Evolutionary conservation across 2,329 filamentous ascomycete genomes (phyloP).

Genomic region (Raffaelea ambrosiae): DNA sequence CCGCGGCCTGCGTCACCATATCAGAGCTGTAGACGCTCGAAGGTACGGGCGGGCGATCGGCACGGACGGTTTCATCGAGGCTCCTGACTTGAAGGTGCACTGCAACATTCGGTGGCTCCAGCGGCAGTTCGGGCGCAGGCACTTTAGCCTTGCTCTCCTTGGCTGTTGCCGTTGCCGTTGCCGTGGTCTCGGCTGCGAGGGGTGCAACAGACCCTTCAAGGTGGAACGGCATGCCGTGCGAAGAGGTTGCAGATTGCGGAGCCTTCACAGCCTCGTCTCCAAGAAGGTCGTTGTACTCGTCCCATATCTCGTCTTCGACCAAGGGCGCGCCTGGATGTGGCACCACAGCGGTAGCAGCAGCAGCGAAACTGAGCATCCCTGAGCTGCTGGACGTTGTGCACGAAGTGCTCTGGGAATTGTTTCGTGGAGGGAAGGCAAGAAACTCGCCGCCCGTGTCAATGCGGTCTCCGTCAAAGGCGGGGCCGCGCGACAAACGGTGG

Average conservation of each 20-base stretch:
- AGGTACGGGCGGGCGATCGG: conserved; percentile 21
- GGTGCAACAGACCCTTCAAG: conserved; percentile 27
- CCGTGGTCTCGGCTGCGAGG: not conserved
- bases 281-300: conserved; percentile 85
- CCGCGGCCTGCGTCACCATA: conserved; percentile 43
- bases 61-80: conserved; percentile 20
- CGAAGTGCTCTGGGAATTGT: conserved; percentile 57
- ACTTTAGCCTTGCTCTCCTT: conserved; percentile 12
- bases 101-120: conserved; percentile 41
- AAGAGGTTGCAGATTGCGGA: conserved; percentile 46
- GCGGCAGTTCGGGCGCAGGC: not conserved
- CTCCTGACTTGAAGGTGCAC: conserved; percentile 19
- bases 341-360: conserved; percentile 58
- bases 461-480: conserved; percentile 18
- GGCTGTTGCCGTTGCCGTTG: conserved; percentile 13
- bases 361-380: conserved; percentile 48
- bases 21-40: conserved; percentile 48
- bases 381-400: conserved; percentile 59
- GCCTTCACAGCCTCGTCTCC: conserved; percentile 47
- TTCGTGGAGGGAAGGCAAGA: conserved; percentile 62
- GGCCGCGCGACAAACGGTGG: conserved; percentile 20
- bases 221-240: conserved; percentile 47
- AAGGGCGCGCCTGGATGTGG: conserved; percentile 54
- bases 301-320: conserved; percentile 83
- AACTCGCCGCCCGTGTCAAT: conserved; percentile 47